phyloP scores from a whole-genome alignment of 371 early-diverging fungal genomes.

The Pancytospora philotis region DNA sequence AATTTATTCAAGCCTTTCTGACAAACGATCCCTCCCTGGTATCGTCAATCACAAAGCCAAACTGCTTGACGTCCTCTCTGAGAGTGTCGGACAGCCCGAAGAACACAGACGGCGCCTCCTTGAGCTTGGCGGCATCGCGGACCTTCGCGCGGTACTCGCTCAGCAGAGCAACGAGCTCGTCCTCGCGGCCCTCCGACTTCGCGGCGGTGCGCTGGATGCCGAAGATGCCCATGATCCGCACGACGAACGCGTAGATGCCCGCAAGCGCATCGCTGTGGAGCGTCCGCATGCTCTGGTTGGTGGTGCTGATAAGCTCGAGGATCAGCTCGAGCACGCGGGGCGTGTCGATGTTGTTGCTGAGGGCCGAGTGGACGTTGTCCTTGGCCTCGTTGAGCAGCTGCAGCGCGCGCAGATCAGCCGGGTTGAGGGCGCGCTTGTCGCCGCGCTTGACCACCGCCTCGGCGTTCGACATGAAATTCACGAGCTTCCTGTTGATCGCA shows the following conservation, averaged over 20 bases:
- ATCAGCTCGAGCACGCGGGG: slow-evolving; percentile 69
- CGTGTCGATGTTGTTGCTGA: slow-evolving; percentile 85
- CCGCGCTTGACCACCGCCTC: slow-evolving; percentile 46
- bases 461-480: slow-evolving; percentile 63
- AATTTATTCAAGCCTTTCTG: too few relatives aligned
- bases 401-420: slow-evolving; percentile 20
- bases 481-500: slow-evolving; percentile 66
- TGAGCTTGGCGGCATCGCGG: slow-evolving; percentile 41
- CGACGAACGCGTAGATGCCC: slow-evolving; percentile 28
- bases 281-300: slow-evolving; percentile 61
- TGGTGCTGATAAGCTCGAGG: slow-evolving; percentile 66
- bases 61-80: slow-evolving; percentile 40
- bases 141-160: slow-evolving; percentile 48
- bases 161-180: slow-evolving; percentile 34
- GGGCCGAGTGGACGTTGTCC: slow-evolving; percentile 66
- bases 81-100: slow-evolving; percentile 53
- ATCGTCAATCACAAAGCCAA: slow-evolving; percentile 58
- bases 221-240: slow-evolving; percentile 40
- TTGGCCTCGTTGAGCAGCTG: slow-evolving; percentile 10
- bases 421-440: neutral
- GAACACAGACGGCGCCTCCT: slow-evolving; percentile 22
- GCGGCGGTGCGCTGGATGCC: slow-evolving; percentile 19
- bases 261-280: slow-evolving; percentile 12
- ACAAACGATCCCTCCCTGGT: slow-evolving; percentile 28
- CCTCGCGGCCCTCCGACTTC: slow-evolving; percentile 1